phyloP scores from a whole-genome alignment of 1,284 basidiomycete genomes.

The Takashimella tepidaria region DNA sequence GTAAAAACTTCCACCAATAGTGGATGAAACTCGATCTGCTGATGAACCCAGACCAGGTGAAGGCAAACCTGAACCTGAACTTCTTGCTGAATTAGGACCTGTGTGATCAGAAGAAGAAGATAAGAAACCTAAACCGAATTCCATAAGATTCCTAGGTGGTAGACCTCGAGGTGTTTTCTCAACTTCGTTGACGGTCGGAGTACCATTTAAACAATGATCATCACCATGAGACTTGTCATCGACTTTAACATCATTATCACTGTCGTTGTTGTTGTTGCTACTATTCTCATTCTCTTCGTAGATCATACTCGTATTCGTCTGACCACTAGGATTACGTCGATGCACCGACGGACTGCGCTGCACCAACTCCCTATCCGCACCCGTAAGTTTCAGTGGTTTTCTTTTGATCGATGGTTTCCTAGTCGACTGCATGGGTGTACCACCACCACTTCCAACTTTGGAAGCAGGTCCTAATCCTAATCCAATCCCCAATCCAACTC shows the following conservation, averaged over 20 bases:
- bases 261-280: neutral
- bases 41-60: neutral
- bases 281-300: neutral
- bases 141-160: neutral
- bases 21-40: slow-evolving; percentile 9
- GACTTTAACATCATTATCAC: too few species aligned
- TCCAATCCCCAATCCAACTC: neutral
- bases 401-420: slow-evolving; percentile 21
- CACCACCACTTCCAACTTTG: too few species aligned
- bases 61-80: neutral
- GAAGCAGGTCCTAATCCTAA: neutral
- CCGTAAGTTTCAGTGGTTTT: slow-evolving; percentile 38
- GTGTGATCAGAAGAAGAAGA: slow-evolving; percentile 14
- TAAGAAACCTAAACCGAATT: slow-evolving; percentile 20
- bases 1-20: slow-evolving; percentile 26
- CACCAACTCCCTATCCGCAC: slow-evolving; percentile 33
- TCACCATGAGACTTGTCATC: too few species aligned
- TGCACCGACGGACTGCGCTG: slow-evolving; percentile 18
- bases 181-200: neutral
- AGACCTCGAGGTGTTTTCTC: neutral
- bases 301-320: neutral
- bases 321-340: slow-evolving; percentile 11
- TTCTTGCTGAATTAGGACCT: neutral
- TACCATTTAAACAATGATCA: too few species aligned
- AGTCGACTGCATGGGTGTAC: neutral